Percentiles rank a stretch among this genome's conserved stretches.
These are phyloP conservation scores for Zizania palustris DNA, from an alignment of 202 grass and related monocot species.

Conservation along the genomic window DNA sequence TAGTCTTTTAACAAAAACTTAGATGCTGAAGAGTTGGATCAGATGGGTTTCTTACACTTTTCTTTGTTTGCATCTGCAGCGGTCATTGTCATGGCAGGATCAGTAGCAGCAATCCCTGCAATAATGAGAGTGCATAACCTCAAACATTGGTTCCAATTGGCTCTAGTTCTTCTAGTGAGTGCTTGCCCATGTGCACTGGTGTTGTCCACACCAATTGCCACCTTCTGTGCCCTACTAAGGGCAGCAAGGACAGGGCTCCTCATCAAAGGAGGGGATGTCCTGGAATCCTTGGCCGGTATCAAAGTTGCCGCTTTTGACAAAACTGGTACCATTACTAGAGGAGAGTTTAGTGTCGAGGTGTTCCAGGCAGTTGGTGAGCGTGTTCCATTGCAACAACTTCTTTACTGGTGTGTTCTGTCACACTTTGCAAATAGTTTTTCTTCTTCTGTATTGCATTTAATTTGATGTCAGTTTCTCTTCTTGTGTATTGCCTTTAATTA, in stretches of 20 bases:
- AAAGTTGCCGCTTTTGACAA: constrained; percentile 91
- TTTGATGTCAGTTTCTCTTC: not conserved
- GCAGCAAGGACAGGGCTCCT: constrained; percentile 77
- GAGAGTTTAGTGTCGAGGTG: constrained; percentile 78
- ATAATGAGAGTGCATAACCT: constrained; percentile 46
- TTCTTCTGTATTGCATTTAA: constrained; percentile 18
- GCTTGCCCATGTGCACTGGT: constrained; percentile 92
- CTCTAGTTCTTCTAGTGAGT: constrained; percentile 87
- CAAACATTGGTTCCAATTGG: constrained; percentile 67
- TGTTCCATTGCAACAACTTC: constrained; percentile 55
- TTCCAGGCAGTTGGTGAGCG: constrained; percentile 48
- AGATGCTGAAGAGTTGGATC: not conserved
- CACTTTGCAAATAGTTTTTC: not conserved
- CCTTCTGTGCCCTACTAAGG: constrained; percentile 85
- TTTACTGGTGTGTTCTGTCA: constrained; percentile 59
- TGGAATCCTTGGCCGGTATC: constrained; percentile 70
- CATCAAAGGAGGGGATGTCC: constrained; percentile 94
- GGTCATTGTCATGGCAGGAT: constrained; percentile 67
- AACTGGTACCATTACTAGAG: constrained; percentile 92
- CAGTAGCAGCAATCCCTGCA: constrained; percentile 74
- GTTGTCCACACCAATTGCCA: constrained; percentile 85
- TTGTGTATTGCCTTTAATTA: constrained; percentile 10
- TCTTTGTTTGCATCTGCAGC: constrained; percentile 56
- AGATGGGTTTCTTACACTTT: constrained; percentile 29
- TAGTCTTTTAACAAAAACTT: not conserved